These are phyloP conservation scores for Pseudohalonectria lignicola DNA, from an alignment of 2,329 filamentous ascomycete genomes.

Conservation along the genomic window DNA sequence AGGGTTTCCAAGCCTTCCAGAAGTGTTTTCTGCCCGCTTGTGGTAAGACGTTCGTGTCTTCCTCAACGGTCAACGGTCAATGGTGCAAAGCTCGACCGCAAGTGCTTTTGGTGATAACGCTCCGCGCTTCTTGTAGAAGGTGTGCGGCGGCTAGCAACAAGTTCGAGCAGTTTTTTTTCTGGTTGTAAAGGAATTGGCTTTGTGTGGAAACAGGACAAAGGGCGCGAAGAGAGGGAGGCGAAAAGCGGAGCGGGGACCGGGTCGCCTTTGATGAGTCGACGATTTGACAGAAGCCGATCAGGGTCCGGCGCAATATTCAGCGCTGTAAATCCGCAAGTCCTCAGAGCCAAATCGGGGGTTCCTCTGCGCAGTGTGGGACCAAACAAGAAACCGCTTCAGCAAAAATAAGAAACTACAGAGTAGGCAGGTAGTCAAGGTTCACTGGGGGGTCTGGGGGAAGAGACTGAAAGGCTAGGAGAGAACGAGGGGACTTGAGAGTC, in stretches of 20 bases:
- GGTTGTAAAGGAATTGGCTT: neutral
- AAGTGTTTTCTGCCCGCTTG: neutral
- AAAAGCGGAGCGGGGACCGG: neutral
- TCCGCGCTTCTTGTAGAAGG: neutral
- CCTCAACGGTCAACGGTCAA: too few species aligned
- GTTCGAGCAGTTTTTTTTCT: neutral
- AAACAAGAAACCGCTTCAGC: neutral
- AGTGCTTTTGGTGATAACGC: too few species aligned
- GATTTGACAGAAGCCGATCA: neutral
- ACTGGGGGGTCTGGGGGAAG: neutral
- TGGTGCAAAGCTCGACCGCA: too few species aligned
- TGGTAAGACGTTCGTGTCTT: neutral
- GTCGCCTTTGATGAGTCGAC: neutral
- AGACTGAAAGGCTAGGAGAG: neutral
- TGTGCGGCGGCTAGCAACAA: neutral
- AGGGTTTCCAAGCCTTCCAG: neutral
- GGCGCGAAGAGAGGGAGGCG: neutral
- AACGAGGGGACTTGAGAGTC: neutral
- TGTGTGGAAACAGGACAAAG: neutral
- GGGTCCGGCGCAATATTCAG: too few species aligned
- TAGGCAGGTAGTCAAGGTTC: neutral
- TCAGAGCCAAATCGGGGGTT: too few species aligned
- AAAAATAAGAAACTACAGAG: neutral
- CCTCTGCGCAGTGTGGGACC: neutral
- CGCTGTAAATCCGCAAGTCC: too few species aligned